Conservation (phyloP, 805 yeast species). For the Wickerhamomyces canadensis region DNA sequence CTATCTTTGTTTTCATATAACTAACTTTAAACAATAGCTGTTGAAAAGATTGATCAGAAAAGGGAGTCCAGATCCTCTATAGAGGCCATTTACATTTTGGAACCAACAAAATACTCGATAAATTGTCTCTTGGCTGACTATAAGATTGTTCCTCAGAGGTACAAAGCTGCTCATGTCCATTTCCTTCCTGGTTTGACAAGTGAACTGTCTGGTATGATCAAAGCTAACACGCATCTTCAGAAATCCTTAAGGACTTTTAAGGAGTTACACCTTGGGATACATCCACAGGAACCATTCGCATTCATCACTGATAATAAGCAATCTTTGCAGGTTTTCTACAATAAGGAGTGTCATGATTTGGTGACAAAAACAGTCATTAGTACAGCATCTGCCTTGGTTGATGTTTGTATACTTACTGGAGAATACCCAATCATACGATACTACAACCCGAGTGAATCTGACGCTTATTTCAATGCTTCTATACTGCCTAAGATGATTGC, state of each 20-base stretch:
- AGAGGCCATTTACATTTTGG: slow-evolving; percentile 77
- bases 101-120: slow-evolving; percentile 60
- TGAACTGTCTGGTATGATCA: slow-evolving; percentile 25
- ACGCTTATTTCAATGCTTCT: slow-evolving; percentile 47
- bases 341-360: slow-evolving; percentile 53
- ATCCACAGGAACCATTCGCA: slow-evolving; percentile 65
- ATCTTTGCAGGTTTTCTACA: slow-evolving; percentile 71
- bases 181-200: slow-evolving; percentile 56
- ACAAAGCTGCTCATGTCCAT: slow-evolving; percentile 66
- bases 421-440: slow-evolving; percentile 86
- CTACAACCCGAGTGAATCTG: slow-evolving; percentile 46
- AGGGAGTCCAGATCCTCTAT: slow-evolving; percentile 59
- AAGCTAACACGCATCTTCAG: slow-evolving; percentile 25
- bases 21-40: slow-evolving; percentile 34
- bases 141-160: slow-evolving; percentile 58
- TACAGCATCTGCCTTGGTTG: slow-evolving; percentile 62
- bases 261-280: slow-evolving; percentile 42
- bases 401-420: slow-evolving; percentile 71
- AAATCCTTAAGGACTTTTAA: slow-evolving; percentile 27
- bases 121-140: slow-evolving; percentile 79
- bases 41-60: slow-evolving; percentile 56
- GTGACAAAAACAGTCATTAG: slow-evolving; percentile 51
- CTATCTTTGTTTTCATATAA: too few species aligned
- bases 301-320: slow-evolving; percentile 61
- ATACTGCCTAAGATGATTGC: slow-evolving; percentile 69